These are phyloP conservation scores for sunflower (Helianthus annuus) DNA, from an alignment of 129 eudicot genomes.

Conservation along the genomic window DNA sequence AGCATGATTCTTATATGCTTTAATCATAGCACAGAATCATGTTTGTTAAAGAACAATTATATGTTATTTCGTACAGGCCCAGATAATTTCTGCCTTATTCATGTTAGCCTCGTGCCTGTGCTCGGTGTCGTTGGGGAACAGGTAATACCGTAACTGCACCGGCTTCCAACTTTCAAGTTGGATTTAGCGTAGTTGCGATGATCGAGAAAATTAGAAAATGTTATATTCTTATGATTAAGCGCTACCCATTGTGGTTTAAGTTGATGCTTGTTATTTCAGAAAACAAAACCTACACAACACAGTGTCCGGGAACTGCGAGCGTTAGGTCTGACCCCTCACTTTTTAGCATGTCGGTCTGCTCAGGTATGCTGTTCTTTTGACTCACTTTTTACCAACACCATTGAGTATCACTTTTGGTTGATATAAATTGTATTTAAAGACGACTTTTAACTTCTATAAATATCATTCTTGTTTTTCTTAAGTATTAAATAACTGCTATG, in stretches of 20 bases:
- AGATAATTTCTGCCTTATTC: slow-evolving; percentile 54
- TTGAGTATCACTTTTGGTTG: background rate
- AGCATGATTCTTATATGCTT: no score
- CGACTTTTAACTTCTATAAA: no score
- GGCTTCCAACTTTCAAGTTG: background rate
- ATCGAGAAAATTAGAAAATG: background rate
- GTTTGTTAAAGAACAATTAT: no score
- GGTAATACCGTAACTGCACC: slow-evolving; percentile 14
- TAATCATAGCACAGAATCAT: no score
- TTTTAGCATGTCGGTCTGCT: slow-evolving; percentile 74
- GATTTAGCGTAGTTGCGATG: background rate
- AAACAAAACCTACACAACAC: slow-evolving; percentile 98
- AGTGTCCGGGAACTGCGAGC: slow-evolving; percentile 92
- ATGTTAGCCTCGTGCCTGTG: slow-evolving; percentile 57
- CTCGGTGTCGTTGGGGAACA: slow-evolving; percentile 51
- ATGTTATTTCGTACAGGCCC: slow-evolving; percentile 24
- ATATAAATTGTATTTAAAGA: no score
- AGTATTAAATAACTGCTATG: background rate
- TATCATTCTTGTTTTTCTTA: background rate
- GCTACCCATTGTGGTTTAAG: no score
- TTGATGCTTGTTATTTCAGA: slow-evolving; percentile 42
- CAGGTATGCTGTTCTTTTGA: no score
- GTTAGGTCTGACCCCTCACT: slow-evolving; percentile 78
- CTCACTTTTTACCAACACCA: slow-evolving; percentile 45
- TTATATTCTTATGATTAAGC: no score